Evolutionary conservation across 2,329 filamentous ascomycete genomes (phyloP).

Genomic region (Tolypocladium cylindrosporum): DNA sequence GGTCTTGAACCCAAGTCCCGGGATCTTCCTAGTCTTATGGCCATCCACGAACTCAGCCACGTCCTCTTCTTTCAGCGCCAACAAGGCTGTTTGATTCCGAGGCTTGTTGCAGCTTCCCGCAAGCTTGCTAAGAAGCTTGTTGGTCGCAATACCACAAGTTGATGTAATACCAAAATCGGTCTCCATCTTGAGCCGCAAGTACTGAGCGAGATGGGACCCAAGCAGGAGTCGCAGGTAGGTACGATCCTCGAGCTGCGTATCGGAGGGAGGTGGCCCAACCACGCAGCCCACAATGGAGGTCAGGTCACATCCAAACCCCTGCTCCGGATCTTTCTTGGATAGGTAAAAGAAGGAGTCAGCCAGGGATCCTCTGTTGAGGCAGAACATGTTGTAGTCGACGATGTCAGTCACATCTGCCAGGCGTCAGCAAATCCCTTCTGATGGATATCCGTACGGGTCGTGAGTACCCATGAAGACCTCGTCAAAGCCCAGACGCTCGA

Average conservation of each 20-base stretch:
- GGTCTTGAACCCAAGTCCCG: conserved; percentile 72
- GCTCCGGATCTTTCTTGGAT: conserved; percentile 59
- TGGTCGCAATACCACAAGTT: conserved; percentile 79
- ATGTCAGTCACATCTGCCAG: conserved; percentile 72
- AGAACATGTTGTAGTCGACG: conserved; percentile 66
- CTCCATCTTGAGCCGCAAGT: conserved; percentile 65
- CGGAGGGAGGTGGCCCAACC: conserved; percentile 15
- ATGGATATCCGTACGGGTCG: background rate
- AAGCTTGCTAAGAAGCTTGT: conserved; percentile 78
- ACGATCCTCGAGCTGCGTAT: conserved; percentile 20
- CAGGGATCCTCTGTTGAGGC: conserved; percentile 59
- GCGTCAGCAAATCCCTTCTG: background rate
- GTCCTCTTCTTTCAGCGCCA: conserved; percentile 51
- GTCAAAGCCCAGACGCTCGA: conserved; percentile 81
- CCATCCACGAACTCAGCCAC: conserved; percentile 61
- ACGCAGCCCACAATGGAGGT: conserved; percentile 54
- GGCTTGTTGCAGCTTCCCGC: conserved; percentile 80
- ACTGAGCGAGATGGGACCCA: conserved; percentile 69
- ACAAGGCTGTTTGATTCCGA: conserved; percentile 72
- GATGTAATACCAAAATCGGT: conserved; percentile 73
- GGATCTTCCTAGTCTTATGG: conserved; percentile 70
- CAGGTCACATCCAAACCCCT: conserved; percentile 75
- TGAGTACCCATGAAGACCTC: conserved; percentile 54
- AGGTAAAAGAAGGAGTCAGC: conserved; percentile 70
- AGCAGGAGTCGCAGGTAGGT: conserved; percentile 56